A percentile compares a stretch with the other conserved stretches of the same genome.
phyloP scores from a whole-genome alignment of 495 filamentous ascomycete genomes.

The Talaromyces ruber region DNA sequence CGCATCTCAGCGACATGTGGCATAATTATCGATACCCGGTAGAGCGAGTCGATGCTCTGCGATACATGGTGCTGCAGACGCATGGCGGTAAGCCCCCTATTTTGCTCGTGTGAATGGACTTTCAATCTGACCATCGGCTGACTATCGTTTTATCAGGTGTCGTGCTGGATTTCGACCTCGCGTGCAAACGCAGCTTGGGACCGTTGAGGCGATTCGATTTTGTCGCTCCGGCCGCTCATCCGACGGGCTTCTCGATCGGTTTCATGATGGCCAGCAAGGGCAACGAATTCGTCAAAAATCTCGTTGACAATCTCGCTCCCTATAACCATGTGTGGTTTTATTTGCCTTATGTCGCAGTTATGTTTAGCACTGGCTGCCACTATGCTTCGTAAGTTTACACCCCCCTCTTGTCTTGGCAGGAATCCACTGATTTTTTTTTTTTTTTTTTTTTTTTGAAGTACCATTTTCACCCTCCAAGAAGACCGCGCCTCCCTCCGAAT shows the following conservation, averaged over 20 bases:
- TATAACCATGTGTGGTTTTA: constrained; percentile 31
- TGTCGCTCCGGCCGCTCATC: constrained; percentile 28
- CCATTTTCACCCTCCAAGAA: constrained; percentile 24
- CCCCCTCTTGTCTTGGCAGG: neutral
- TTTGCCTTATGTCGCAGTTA: constrained; percentile 31
- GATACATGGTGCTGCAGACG: constrained; percentile 61
- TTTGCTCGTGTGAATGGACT: neutral
- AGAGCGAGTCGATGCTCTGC: constrained; percentile 61
- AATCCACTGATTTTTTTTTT: neutral
- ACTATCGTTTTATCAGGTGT: constrained; percentile 10
- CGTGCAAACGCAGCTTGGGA: constrained; percentile 27
- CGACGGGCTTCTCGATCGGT: constrained; percentile 30
- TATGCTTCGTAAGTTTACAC: constrained; percentile 22
- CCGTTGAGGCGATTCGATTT: constrained; percentile 31
- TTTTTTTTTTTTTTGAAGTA: constrained; percentile 1
- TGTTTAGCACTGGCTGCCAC: constrained; percentile 37
- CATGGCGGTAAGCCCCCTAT: constrained; percentile 48
- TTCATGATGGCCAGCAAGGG: constrained; percentile 32
- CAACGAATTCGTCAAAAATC: constrained; percentile 21
- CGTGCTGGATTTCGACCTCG: constrained; percentile 33
- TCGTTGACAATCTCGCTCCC: constrained; percentile 19
- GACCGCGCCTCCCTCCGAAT: constrained; percentile 25
- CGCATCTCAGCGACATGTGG: constrained; percentile 62
- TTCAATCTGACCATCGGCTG: neutral
- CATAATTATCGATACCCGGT: constrained; percentile 57